Evolutionary conservation across 192 early-diverging fungal genomes (phyloP), one percentile per base, ranked within the genome.

Genomic region (Coemansia sp.): DNA sequence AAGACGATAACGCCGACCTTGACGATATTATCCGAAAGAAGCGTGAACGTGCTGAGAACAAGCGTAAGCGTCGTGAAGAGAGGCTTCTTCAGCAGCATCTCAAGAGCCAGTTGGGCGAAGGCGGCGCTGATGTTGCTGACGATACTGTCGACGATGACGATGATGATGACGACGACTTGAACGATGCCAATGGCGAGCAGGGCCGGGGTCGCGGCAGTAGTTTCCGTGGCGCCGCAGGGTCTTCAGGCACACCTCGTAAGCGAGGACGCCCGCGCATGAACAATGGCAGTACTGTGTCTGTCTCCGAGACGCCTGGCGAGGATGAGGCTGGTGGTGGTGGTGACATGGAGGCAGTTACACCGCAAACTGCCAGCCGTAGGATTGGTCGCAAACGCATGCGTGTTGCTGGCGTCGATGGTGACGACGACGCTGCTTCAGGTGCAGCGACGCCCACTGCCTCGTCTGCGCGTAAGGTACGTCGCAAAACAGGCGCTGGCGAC

Each of bases 1-100:
- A 91, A 66, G 78, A 89, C 53, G 88, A 87, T 50, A 62, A 80
- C 21, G 72, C 73, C 54, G 85, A 85, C 30, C 67, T 90, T 17
- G 78, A 85, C 21, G 86, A 86, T 23, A 55, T 85, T 18, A 84
- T 82, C 38, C 44, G 46, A 27, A 62, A 68, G 53, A 71, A 80
- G 61, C 80, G 80, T 45, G 71, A 81, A 14, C 23, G 41, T 17
- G 41, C 64, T 23, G 64, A 66, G 62, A 77, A 75, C 58, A 56
- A 45, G 23, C 64, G 67, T 46, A 62, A 61, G 56, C 80, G 71
- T 19, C 48, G 25, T 19, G 61, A 66, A 45, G 60, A 62, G 39
- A 66, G 61, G 57, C 64, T 67, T 23, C 54, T 68, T 21, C 39
- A 74, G 53, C 48, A 67, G 48, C 61, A 64, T 33, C 53, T 65